Conservation (phyloP, 345 rosid species). For the Populus nigra region DNA sequence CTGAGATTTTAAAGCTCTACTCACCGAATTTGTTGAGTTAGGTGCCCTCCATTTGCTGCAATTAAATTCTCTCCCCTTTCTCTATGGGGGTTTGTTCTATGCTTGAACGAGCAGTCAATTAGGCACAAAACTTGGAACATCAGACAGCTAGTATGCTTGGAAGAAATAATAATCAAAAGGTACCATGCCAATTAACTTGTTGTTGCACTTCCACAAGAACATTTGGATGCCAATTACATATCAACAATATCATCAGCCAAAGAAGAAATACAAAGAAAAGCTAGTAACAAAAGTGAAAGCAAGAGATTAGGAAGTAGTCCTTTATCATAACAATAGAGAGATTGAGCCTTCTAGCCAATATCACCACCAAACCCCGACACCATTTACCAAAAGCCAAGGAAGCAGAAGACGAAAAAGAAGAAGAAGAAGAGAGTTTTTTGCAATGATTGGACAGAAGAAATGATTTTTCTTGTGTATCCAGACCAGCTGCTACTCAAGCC, state of each 20-base stretch:
- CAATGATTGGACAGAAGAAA: constrained; percentile 5
- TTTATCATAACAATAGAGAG: constrained; percentile 15
- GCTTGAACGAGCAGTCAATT: background rate
- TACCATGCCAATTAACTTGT: background rate
- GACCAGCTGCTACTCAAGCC: background rate
- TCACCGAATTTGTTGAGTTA: background rate
- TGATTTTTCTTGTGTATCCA: constrained; percentile 3
- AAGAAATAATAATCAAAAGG: background rate
- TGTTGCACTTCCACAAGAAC: background rate
- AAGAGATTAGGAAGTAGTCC: background rate
- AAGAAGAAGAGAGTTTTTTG: constrained; percentile 17
- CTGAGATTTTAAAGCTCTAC: constrained; percentile 9
- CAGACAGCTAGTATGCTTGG: background rate
- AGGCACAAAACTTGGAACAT: background rate
- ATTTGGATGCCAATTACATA: background rate
- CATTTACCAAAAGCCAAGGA: constrained; percentile 15
- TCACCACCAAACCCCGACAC: constrained; percentile 29
- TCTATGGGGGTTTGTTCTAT: background rate
- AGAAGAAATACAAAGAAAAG: background rate
- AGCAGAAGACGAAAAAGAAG: constrained; percentile 9
- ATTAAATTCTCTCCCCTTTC: background rate
- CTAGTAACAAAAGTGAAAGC: constrained; percentile 1
- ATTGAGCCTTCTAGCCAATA: constrained; percentile 59
- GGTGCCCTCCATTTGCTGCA: constrained; percentile 14
- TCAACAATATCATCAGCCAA: background rate